Percentiles rank a stretch among this genome's conserved stretches.
These are phyloP conservation scores for Rhizophora mangle DNA, from an alignment of 345 rosid species.

Conservation along the genomic window DNA sequence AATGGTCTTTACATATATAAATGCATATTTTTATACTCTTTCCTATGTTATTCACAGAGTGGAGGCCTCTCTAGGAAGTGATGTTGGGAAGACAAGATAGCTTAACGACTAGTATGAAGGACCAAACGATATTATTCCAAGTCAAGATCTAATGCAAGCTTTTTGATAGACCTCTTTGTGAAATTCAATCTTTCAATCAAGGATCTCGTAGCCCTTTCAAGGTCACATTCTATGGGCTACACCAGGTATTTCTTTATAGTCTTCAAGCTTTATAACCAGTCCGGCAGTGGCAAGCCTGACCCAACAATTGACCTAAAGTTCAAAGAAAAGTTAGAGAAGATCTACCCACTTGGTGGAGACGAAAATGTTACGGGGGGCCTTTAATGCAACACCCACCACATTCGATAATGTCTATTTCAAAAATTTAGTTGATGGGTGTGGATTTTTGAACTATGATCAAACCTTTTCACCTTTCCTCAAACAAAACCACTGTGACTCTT, in stretches of 20 bases:
- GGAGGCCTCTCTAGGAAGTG: conserved; percentile 86
- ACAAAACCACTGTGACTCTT: conserved; percentile 49
- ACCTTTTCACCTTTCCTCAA: conserved; percentile 48
- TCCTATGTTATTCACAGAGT: conserved; percentile 29
- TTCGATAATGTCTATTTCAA: conserved; percentile 81
- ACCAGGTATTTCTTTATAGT: conserved; percentile 77
- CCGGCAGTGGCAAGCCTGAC: conserved; percentile 66
- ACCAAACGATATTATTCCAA: conserved; percentile 70
- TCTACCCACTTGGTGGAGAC: conserved; percentile 70
- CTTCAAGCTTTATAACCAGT: conserved; percentile 83
- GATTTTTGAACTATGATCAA: conserved; percentile 85
- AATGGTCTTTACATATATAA: no score
- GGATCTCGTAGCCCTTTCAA: conserved; percentile 90
- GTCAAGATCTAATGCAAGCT: conserved; percentile 71
- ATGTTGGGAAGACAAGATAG: conserved; percentile 74
- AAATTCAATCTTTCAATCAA: conserved; percentile 59
- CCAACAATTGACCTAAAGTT: conserved; percentile 53
- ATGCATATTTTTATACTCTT: no score
- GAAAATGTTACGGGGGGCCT: conserved; percentile 55
- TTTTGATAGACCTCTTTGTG: conserved; percentile 54
- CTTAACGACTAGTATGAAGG: conserved; percentile 69
- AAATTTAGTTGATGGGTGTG: conserved; percentile 74
- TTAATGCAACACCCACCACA: conserved; percentile 58
- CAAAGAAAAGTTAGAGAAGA: conserved; percentile 47
- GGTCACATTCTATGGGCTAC: conserved; percentile 86